Base-by-base conservation (phyloP, 2,329 filamentous ascomycete genomes). In the Coniochaeta sp. region DNA sequence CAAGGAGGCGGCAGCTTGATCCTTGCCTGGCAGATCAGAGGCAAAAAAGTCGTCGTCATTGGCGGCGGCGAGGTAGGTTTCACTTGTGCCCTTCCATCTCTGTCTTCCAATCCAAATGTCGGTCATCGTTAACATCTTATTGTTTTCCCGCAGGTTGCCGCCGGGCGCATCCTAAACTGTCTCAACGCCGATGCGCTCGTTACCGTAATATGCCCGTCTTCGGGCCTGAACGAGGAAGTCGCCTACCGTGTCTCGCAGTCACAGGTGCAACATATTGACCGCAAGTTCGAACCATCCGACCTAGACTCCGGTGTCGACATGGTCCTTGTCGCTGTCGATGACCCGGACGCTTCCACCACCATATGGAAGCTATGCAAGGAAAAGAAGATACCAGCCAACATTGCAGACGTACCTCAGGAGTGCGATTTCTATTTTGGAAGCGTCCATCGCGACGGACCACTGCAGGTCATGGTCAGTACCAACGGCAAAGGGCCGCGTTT, bases 351-450 rank as follows among this genome's bases (percentile, higher is more conserved):
- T n/a, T 97, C 92, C 0, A 89, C 90, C 0, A 81, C 85, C 64
- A 91, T 99, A 71, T 99, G 92, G 90, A 93, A 93, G 72, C 82
- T 96, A 26, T 98, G 93, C 82, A 93, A 96, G 74, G 83, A 91
- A 72, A 83, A 81, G 62, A 86, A 86, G 62, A 90, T 98, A 65
- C 86, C 92, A 6, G 93, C 92, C 61, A 99, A 99, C 74, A 96
- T 99, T 66, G 95, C 95, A 66, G 95, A 99, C 72, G 95, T 99
- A 3, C 95, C 95, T 0, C 84, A 91, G 0, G 95, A 99, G 74
- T 99, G 95, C 75, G 95, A 99, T 71, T 99, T 99, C 72, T 99
- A 97, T 80, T 99, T 99, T 77, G 95, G 95, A 64, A 95, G 90
- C 71, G 88, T 97, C 43, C 91, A 99, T 76, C 88, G 95, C 58